Percentiles rank a stretch among this genome's conserved stretches.
phyloP scores from a whole-genome alignment of 768 basidiomycete genomes.

The Lactarius pseudohatsudake region DNA sequence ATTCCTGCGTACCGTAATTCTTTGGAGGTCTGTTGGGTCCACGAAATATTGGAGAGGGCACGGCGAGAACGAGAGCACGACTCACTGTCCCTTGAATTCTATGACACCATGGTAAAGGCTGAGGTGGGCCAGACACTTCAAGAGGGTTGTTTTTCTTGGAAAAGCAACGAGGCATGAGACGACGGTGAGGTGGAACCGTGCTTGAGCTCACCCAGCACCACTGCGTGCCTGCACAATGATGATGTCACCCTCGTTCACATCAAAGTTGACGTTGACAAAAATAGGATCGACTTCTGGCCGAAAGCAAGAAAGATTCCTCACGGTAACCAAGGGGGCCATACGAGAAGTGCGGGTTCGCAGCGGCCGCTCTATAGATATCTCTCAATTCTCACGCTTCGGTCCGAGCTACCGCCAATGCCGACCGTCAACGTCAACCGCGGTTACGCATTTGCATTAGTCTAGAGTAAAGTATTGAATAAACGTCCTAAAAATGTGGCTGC shows the following conservation, averaged over 20 bases:
- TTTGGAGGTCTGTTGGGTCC: conserved; percentile 45
- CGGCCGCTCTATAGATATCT: not conserved
- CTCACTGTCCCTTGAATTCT: conserved; percentile 65
- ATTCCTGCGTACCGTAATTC: conserved; percentile 42
- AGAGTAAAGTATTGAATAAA: conserved; percentile 26
- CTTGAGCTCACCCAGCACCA: conserved; percentile 59
- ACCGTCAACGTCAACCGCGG: not conserved
- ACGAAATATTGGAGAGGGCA: not conserved
- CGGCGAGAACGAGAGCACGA: conserved; percentile 17
- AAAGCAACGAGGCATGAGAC: not conserved
- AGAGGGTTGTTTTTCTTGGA: conserved; percentile 63
- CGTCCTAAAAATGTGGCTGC: conserved; percentile 27
- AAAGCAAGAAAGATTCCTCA: conserved; percentile 51
- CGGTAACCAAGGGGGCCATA: conserved; percentile 45
- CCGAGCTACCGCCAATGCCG: conserved; percentile 7
- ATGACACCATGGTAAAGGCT: conserved; percentile 67
- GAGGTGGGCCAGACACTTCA: conserved; percentile 84
- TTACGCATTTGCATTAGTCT: conserved; percentile 28
- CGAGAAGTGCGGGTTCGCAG: not conserved
- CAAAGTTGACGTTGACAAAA: conserved; percentile 61
- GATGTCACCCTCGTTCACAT: conserved; percentile 70
- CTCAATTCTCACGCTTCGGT: conserved; percentile 20
- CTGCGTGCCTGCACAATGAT: conserved; percentile 76
- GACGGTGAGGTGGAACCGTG: not conserved
- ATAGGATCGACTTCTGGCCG: conserved; percentile 49